Evolutionary conservation across 257 asterid genomes (phyloP).

Genomic region (Solanum megistacrolobum): DNA sequence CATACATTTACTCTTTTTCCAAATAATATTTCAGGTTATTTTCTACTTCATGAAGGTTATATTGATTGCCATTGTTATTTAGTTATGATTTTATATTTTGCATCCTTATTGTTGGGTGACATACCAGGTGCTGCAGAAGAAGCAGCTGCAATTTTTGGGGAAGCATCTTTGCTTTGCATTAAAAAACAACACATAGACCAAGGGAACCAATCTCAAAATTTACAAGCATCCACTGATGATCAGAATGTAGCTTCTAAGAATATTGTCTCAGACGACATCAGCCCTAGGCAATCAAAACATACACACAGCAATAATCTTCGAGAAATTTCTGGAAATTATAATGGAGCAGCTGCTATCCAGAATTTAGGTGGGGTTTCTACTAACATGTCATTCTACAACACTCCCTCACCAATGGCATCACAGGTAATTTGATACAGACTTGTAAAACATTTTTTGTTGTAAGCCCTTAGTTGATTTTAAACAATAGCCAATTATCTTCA

Average conservation of each 20-base stretch:
- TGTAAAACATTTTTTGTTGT: background rate
- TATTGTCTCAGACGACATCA: constrained; percentile 49
- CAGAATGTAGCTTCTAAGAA: constrained; percentile 30
- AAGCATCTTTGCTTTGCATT: constrained; percentile 63
- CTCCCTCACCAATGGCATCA: constrained; percentile 70
- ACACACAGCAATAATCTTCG: constrained; percentile 41
- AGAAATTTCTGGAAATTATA: constrained; percentile 59
- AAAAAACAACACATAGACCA: constrained; percentile 53
- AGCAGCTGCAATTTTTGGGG: constrained; percentile 75
- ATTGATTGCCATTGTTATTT: background rate
- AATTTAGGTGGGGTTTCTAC: constrained; percentile 42
- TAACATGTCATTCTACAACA: constrained; percentile 53
- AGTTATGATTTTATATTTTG: constrained; percentile 3
- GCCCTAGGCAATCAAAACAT: constrained; percentile 63
- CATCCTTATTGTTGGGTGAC: constrained; percentile 4
- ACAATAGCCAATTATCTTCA: background rate
- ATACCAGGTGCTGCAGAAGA: constrained; percentile 88
- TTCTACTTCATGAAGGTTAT: background rate
- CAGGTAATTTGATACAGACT: constrained; percentile 23
- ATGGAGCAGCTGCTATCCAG: constrained; percentile 42
- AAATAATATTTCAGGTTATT: too few species aligned
- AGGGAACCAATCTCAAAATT: constrained; percentile 39
- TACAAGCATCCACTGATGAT: constrained; percentile 42
- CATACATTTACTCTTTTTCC: background rate
- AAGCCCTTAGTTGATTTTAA: background rate